phyloP scores from a whole-genome alignment of 2,329 filamentous ascomycete species.

The Verticillium zaregamsianum region DNA sequence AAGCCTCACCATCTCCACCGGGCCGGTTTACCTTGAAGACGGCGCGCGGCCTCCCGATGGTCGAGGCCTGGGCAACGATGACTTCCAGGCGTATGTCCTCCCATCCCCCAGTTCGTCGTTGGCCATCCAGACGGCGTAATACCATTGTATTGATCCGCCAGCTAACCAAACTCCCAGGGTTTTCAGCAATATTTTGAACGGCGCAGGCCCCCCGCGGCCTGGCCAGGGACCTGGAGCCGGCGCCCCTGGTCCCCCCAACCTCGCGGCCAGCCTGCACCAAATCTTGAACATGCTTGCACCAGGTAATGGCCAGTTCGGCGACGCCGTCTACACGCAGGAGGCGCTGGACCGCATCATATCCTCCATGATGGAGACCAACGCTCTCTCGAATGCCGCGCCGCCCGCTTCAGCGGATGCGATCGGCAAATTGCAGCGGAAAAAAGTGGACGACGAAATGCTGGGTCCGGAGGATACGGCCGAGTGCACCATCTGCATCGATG shows the following conservation, averaged over 20 bases:
- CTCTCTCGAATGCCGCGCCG: conserved; percentile 71
- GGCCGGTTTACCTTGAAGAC: conserved; percentile 20
- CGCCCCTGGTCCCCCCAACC: conserved; percentile 14
- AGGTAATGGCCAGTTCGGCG: conserved; percentile 53
- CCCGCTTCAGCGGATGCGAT: conserved; percentile 77
- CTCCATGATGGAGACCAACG: conserved; percentile 80
- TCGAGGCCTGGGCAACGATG: conserved; percentile 24
- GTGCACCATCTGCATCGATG: conserved; percentile 94
- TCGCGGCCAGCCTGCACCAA: conserved; percentile 42
- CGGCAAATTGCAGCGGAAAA: conserved; percentile 64
- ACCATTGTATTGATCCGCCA: conserved; percentile 10
- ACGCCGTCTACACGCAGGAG: conserved; percentile 88
- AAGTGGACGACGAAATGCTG: conserved; percentile 67
- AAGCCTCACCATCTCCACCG: conserved; percentile 45
- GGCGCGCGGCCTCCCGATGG: conserved; percentile 13
- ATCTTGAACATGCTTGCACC: conserved; percentile 52
- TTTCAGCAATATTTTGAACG: conserved; percentile 40
- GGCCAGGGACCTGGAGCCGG: conserved; percentile 6
- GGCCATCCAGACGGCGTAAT: conserved; percentile 4
- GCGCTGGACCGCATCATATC: conserved; percentile 85
- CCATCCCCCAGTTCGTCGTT: not conserved
- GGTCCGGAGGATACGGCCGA: conserved; percentile 65
- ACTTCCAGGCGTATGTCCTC: conserved; percentile 45
- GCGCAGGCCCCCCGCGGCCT: conserved; percentile 26
- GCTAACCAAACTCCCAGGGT: conserved; percentile 37